Percentiles rank a stretch among this genome's conserved stretches.
Evolutionary conservation across 108 stramenopile genomes (phyloP).

Genomic region (Pseudonitzschia multistriata): DNA sequence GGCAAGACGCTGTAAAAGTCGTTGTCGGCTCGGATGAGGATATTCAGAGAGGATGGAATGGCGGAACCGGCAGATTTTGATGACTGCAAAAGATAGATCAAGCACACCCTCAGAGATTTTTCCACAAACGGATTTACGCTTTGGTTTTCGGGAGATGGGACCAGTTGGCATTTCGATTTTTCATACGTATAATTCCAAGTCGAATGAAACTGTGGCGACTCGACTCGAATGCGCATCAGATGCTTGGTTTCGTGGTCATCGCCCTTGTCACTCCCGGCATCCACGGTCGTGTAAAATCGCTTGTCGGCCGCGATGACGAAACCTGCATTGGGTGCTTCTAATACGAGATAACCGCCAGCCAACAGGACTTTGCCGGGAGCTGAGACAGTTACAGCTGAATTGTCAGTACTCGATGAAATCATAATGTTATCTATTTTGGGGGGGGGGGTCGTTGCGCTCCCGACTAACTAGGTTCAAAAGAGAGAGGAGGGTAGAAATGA

Average conservation of each 20-base stretch:
- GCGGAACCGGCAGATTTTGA: not conserved
- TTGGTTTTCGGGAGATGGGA: constrained; percentile 22
- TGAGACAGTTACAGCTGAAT: constrained; percentile 42
- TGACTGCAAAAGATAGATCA: constrained; percentile 47
- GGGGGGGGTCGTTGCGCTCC: too few species aligned
- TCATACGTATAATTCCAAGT: constrained; percentile 31
- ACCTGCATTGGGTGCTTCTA: constrained; percentile 87
- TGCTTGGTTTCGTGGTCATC: constrained; percentile 11
- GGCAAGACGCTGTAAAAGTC: constrained; percentile 93
- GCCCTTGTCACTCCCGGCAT: not conserved
- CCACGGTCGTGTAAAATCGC: constrained; percentile 80
- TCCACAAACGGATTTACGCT: constrained; percentile 77
- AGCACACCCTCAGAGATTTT: constrained; percentile 67
- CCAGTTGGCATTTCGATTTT: constrained; percentile 18
- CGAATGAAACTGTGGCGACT: constrained; percentile 76
- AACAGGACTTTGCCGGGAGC: constrained; percentile 93
- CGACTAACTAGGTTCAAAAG: too few species aligned
- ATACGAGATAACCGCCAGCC: constrained; percentile 93
- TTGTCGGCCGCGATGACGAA: constrained; percentile 84
- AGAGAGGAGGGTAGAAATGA: too few species aligned
- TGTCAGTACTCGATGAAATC: not conserved
- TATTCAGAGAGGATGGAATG: constrained; percentile 34
- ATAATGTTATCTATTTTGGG: too few species aligned
- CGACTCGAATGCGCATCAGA: constrained; percentile 40
- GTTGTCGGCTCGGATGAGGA: constrained; percentile 91